These are phyloP conservation scores for Rhodotorula sp. DNA, from an alignment of 1,284 basidiomycete species.

Conservation along the genomic window DNA sequence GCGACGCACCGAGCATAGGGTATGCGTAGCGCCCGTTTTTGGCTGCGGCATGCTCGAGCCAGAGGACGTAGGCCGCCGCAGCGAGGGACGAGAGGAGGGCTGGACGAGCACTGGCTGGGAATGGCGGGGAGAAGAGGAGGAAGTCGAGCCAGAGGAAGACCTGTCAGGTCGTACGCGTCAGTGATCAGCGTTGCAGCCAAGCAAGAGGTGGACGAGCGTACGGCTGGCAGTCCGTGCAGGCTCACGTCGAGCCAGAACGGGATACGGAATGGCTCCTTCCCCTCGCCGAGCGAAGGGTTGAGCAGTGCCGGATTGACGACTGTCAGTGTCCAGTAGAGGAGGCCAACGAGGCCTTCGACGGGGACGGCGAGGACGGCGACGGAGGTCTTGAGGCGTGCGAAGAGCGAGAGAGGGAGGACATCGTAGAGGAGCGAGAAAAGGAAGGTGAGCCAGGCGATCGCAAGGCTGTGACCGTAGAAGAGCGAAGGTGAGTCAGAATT, in stretches of 20 bases:
- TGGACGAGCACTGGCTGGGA: slow-evolving; percentile 28
- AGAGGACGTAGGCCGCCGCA: slow-evolving; percentile 22
- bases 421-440: slow-evolving; percentile 35
- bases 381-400: slow-evolving; percentile 31
- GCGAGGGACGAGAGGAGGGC: slow-evolving; percentile 25
- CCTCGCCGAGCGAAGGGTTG: slow-evolving; percentile 29
- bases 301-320: slow-evolving; percentile 35
- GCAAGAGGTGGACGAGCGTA: neutral
- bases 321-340: slow-evolving; percentile 38
- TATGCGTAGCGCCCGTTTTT: slow-evolving; percentile 33
- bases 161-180: neutral
- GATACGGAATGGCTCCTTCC: slow-evolving; percentile 30
- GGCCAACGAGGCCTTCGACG: slow-evolving; percentile 39
- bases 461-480: no score
- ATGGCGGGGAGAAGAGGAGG: slow-evolving; percentile 37
- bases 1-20: slow-evolving; percentile 13
- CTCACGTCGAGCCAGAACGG: slow-evolving; percentile 31
- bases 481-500: no score
- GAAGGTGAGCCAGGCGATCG: slow-evolving; percentile 27
- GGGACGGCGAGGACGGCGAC: slow-evolving; percentile 34
- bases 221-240: slow-evolving; percentile 24
- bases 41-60: slow-evolving; percentile 38
- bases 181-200: neutral
- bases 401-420: slow-evolving; percentile 23
- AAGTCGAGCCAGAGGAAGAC: slow-evolving; percentile 40